Conservation (phyloP, 129 eudicot species). For the carrot (Daucus carota) region DH1_v3.0 NC_030386.2:17355501-17356000, state of each 20-base stretch:
- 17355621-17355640: slow-evolving; percentile 18
- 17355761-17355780: slow-evolving; percentile 33
- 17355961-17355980: neutral
- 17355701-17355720: slow-evolving; percentile 52
- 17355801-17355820: slow-evolving; percentile 20
- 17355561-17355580: slow-evolving; percentile 91
- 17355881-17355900: slow-evolving; percentile 36
- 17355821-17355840: slow-evolving; percentile 12
- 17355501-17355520: neutral
- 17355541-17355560: slow-evolving; percentile 76
- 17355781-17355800: slow-evolving; percentile 38
- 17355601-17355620: slow-evolving; percentile 68
- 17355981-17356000: slow-evolving; percentile 16
- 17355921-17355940: slow-evolving; percentile 38
- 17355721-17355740: slow-evolving; percentile 39
- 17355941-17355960: slow-evolving; percentile 30
- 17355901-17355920: slow-evolving; percentile 46
- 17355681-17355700: slow-evolving; percentile 24
- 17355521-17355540: slow-evolving; percentile 55
- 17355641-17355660: slow-evolving; percentile 38
- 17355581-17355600: slow-evolving; percentile 82
- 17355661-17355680: slow-evolving; percentile 13
- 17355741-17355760: slow-evolving; percentile 32
- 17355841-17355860: slow-evolving; percentile 25
- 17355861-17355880: slow-evolving; percentile 23